Evolutionary conservation across 768 basidiomycete genomes (phyloP).

Genomic region (Bullera alba): DNA sequence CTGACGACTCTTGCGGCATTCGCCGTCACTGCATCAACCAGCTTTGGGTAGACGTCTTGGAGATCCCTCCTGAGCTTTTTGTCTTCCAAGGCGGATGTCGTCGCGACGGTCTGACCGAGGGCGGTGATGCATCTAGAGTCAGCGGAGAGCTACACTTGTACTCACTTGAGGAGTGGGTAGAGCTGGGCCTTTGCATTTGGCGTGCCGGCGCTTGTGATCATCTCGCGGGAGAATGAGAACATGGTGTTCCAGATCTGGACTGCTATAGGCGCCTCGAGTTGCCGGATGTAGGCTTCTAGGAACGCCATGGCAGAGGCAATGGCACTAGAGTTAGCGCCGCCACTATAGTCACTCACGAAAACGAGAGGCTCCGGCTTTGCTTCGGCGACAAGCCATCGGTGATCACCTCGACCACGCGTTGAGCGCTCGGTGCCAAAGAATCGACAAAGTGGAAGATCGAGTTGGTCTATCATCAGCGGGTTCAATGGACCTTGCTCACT

Average conservation of each 20-base stretch:
- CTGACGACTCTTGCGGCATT: constrained; percentile 49
- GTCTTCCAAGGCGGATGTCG: constrained; percentile 88
- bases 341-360: background rate
- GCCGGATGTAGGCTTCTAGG: constrained; percentile 73
- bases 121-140: constrained; percentile 4
- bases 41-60: constrained; percentile 79
- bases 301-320: constrained; percentile 52
- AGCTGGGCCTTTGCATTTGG: constrained; percentile 57
- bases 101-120: constrained; percentile 43
- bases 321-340: constrained; percentile 1
- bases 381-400: too few species aligned
- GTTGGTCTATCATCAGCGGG: constrained; percentile 9
- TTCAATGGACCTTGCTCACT: constrained; percentile 6
- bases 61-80: constrained; percentile 77
- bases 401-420: constrained; percentile 77
- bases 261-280: constrained; percentile 82
- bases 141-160: background rate
- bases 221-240: constrained; percentile 69
- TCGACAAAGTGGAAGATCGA: constrained; percentile 69
- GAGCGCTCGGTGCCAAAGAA: constrained; percentile 71
- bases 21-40: constrained; percentile 69
- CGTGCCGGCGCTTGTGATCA: constrained; percentile 52
- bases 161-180: constrained; percentile 65
- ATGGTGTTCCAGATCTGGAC: constrained; percentile 85
- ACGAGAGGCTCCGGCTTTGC: background rate